Conservation (phyloP, 352 stramenopile genomes). For the Pythium phragmiticola region DNA sequence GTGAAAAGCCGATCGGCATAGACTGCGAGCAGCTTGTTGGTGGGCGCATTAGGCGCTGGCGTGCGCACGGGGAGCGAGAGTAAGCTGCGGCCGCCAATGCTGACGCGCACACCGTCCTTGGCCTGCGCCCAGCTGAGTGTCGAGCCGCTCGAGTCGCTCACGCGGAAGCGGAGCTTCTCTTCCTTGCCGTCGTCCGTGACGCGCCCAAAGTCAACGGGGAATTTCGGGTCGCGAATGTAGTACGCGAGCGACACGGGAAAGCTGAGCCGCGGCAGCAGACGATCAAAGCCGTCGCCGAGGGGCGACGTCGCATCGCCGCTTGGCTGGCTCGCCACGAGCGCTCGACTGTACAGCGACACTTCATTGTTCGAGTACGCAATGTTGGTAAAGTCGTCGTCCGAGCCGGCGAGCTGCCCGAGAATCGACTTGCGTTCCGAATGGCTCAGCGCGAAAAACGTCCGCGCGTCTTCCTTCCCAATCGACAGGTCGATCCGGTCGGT, state of each 20-base stretch:
- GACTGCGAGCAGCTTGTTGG: slow-evolving; percentile 42
- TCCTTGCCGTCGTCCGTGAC: slow-evolving; percentile 33
- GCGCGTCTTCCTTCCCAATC: slow-evolving; percentile 42
- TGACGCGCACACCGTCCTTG: slow-evolving; percentile 62
- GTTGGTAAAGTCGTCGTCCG: slow-evolving; percentile 53
- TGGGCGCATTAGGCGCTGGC: neutral
- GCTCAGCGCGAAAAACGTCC: slow-evolving; percentile 38
- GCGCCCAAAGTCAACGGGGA: slow-evolving; percentile 68
- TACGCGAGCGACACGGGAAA: slow-evolving; percentile 74
- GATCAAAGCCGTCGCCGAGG: slow-evolving; percentile 5
- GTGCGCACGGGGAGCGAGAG: slow-evolving; percentile 64
- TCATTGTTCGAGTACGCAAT: slow-evolving; percentile 51
- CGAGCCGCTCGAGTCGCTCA: slow-evolving; percentile 44
- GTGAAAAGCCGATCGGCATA: slow-evolving; percentile 74
- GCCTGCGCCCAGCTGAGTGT: slow-evolving; percentile 55
- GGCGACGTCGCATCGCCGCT: neutral
- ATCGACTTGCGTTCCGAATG: slow-evolving; percentile 48
- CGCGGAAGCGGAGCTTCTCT: slow-evolving; percentile 46
- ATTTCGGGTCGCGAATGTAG: slow-evolving; percentile 73
- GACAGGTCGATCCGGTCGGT: slow-evolving; percentile 57
- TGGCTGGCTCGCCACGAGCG: neutral
- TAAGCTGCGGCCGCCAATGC: slow-evolving; percentile 55
- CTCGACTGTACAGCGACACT: slow-evolving; percentile 56
- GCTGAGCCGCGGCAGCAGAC: slow-evolving; percentile 45
- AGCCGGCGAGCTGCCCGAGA: slow-evolving; percentile 48